phyloP scores from a whole-genome alignment of 306 rosid genomes.

The Vicia faba region DNA sequence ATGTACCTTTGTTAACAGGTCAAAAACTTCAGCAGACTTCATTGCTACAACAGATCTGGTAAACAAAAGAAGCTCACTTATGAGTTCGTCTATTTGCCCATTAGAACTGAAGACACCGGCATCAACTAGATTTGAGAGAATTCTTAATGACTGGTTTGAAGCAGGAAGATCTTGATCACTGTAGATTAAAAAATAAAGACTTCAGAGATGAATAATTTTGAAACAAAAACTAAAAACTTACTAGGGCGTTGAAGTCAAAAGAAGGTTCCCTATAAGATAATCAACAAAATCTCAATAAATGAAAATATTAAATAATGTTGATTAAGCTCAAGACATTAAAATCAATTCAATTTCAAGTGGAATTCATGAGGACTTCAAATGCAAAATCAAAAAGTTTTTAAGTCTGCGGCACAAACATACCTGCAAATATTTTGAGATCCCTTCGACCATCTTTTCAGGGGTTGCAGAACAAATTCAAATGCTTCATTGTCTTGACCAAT shows the following conservation, averaged over 20 bases:
- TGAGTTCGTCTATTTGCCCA: conserved; percentile 64
- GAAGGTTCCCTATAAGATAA: conserved; percentile 13
- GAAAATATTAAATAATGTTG: background rate
- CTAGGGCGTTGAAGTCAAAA: background rate
- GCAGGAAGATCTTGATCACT: conserved; percentile 65
- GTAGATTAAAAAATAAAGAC: conserved; percentile 38
- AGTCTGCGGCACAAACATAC: conserved; percentile 43
- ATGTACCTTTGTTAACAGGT: conserved; percentile 70
- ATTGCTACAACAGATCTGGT: conserved; percentile 53
- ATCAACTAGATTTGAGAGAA: conserved; percentile 83
- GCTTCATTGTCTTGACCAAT: conserved; percentile 85
- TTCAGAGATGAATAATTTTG: conserved; percentile 12
- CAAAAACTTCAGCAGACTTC: conserved; percentile 66
- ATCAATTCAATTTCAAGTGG: conserved; percentile 16
- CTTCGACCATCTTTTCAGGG: conserved; percentile 67
- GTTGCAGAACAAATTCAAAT: conserved; percentile 63
- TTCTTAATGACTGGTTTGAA: conserved; percentile 71
- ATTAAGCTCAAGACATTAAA: conserved; percentile 1
- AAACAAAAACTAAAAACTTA: background rate
- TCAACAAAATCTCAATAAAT: conserved; percentile 10
- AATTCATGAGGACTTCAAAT: conserved; percentile 24
- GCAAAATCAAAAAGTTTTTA: conserved; percentile 4
- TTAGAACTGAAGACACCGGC: conserved; percentile 69
- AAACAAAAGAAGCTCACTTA: conserved; percentile 70
- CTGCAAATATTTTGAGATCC: conserved; percentile 62